Conservation (phyloP, 306 rosid genomes). For the Lagenaria siceraria region DNA sequence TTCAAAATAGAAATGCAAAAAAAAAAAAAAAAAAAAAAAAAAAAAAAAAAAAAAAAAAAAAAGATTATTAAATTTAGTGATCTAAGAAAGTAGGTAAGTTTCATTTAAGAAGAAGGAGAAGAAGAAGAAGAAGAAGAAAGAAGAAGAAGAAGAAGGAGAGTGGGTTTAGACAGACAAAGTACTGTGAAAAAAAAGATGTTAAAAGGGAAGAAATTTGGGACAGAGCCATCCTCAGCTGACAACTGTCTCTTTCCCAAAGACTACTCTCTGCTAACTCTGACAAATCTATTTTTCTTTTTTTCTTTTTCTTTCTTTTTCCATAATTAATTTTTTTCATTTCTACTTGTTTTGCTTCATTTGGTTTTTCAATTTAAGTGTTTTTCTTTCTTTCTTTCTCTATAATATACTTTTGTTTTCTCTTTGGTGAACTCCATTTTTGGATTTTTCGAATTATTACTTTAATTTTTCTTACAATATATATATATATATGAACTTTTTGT, state of each 20-base stretch:
- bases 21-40: not conserved
- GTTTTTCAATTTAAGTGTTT: not conserved
- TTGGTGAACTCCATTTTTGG: not conserved
- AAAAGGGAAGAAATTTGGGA: not conserved
- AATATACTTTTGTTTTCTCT: not conserved
- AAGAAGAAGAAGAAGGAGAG: not conserved
- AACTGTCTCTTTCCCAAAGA: not conserved
- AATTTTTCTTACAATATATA: too few species aligned
- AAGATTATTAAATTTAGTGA: not conserved
- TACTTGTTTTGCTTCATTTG: not conserved
- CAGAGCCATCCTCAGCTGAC: not conserved
- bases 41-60: not conserved
- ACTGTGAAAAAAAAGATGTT: not conserved
- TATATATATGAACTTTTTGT: too few species aligned
- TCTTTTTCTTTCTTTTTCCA: too few species aligned
- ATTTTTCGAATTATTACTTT: too few species aligned
- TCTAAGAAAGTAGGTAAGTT: not conserved
- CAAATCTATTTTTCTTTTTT: too few species aligned
- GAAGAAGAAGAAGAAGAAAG: not conserved
- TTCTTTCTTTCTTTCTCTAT: not conserved
- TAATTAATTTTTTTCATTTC: not conserved
- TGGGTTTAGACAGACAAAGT: not conserved
- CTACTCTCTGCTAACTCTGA: not conserved
- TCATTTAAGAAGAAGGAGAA: not conserved
- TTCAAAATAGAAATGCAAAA: not conserved